phyloP scores from a whole-genome alignment of 805 yeast species.

The Ogataea nonfermentans region DNA sequence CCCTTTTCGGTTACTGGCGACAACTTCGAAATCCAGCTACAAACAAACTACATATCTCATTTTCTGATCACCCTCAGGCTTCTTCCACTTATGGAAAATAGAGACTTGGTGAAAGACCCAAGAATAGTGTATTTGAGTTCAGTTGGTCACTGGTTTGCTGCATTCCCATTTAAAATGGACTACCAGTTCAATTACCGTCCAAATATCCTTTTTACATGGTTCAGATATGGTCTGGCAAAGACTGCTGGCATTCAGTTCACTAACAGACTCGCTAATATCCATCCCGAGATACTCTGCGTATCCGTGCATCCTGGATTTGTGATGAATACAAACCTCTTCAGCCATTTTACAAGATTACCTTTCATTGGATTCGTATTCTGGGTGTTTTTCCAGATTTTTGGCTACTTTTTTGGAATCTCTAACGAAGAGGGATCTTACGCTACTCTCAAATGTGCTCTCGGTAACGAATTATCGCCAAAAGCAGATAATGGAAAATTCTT shows the following conservation, averaged over 20 bases:
- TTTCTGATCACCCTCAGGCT: conserved; percentile 65
- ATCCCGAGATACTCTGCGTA: conserved; percentile 62
- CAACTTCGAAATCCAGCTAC: conserved; percentile 78
- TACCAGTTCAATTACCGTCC: conserved; percentile 58
- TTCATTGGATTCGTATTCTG: conserved; percentile 73
- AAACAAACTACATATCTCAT: conserved; percentile 75
- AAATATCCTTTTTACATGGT: conserved; percentile 68
- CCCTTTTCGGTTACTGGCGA: conserved; percentile 57
- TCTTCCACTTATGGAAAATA: conserved; percentile 48
- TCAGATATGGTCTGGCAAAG: conserved; percentile 75
- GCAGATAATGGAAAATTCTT: conserved; percentile 69
- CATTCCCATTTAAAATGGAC: conserved; percentile 46
- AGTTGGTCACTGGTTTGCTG: conserved; percentile 57
- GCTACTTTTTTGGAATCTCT: conserved; percentile 65
- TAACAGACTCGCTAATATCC: conserved; percentile 58
- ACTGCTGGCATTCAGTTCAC: conserved; percentile 74
- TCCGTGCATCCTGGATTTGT: conserved; percentile 84
- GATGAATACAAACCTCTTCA: conserved; percentile 74
- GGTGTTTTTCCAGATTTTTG: conserved; percentile 68
- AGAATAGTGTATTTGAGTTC: conserved; percentile 65
- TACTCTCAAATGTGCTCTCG: conserved; percentile 60
- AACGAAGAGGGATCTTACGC: conserved; percentile 71
- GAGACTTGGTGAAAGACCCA: conserved; percentile 35
- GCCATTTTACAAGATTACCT: conserved; percentile 77
- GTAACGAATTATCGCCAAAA: conserved; percentile 46